A percentile compares a stretch with the other conserved stretches of the same genome.
phyloP scores from a whole-genome alignment of 768 basidiomycete species.

The Lactarius quietus region DNA sequence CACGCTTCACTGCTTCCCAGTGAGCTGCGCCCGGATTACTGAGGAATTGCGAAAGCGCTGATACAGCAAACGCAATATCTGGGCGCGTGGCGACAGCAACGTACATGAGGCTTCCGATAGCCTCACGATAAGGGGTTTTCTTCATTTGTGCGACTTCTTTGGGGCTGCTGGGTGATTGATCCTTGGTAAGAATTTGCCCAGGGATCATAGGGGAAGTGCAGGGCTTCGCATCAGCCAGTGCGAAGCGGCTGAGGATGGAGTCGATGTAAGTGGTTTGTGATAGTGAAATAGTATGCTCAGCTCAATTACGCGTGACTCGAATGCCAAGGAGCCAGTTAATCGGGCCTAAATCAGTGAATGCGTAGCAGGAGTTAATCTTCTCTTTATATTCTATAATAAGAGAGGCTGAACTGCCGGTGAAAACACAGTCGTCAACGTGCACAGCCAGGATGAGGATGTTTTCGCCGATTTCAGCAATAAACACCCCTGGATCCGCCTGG shows the following conservation, averaged over 20 bases:
- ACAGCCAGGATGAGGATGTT: not conserved
- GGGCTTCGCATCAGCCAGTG: constrained; percentile 29
- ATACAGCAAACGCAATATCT: too few species aligned
- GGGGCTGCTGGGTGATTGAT: not conserved
- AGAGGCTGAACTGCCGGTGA: not conserved
- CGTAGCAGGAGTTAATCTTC: too few species aligned
- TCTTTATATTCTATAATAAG: too few species aligned
- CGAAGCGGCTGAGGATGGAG: constrained; percentile 28
- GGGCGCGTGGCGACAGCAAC: too few species aligned
- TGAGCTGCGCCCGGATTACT: too few species aligned
- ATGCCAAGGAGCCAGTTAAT: too few species aligned
- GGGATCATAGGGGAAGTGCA: constrained; percentile 31
- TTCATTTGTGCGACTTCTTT: not conserved
- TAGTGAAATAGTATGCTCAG: constrained; percentile 22
- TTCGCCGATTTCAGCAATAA: not conserved
- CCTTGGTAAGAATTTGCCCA: not conserved
- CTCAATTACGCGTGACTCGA: too few species aligned
- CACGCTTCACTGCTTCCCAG: too few species aligned
- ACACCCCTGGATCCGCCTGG: not conserved
- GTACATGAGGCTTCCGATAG: too few species aligned
- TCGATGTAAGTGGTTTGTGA: constrained; percentile 34
- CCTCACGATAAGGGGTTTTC: not conserved
- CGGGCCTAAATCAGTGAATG: too few species aligned
- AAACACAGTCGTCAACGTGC: not conserved
- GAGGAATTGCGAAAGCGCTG: too few species aligned